Conservation (phyloP, 768 basidiomycete genomes). For the Boletus reticulatus region DNA sequence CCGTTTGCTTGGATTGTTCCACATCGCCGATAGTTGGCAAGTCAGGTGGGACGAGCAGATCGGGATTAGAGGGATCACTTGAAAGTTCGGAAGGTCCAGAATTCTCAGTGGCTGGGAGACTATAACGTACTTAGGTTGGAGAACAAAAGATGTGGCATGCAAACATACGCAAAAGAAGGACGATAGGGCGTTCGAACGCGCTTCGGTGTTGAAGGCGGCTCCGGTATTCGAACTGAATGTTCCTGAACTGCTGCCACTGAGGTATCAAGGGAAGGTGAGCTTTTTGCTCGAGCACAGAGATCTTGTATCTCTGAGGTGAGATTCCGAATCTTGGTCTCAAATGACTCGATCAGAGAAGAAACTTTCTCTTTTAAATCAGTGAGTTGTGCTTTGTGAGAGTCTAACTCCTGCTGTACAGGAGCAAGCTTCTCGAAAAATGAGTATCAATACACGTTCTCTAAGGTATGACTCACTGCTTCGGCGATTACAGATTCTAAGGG, state of each 20-base stretch:
- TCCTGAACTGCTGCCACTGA: slow-evolving; percentile 12
- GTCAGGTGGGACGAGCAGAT: slow-evolving; percentile 10
- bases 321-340: slow-evolving; percentile 38
- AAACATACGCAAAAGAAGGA: slow-evolving; percentile 26
- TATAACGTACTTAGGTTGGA: slow-evolving; percentile 15
- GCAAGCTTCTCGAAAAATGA: slow-evolving; percentile 37
- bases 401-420: slow-evolving; percentile 51
- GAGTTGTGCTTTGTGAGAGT: slow-evolving; percentile 46
- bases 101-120: slow-evolving; percentile 19
- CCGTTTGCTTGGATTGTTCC: slow-evolving; percentile 12
- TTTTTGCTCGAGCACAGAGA: slow-evolving; percentile 23
- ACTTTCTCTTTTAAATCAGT: slow-evolving; percentile 32
- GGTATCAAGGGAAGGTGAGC: slow-evolving; percentile 6
- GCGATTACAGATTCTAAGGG: slow-evolving; percentile 21
- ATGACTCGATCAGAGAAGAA: slow-evolving; percentile 28
- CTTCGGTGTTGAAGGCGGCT: slow-evolving; percentile 34
- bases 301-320: slow-evolving; percentile 35
- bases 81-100: slow-evolving; percentile 18
- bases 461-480: slow-evolving; percentile 27
- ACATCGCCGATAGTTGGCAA: slow-evolving; percentile 3
- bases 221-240: slow-evolving; percentile 21
- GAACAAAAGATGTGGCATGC: background rate
- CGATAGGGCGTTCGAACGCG: slow-evolving; percentile 32
- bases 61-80: slow-evolving; percentile 21
- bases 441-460: background rate